phyloP scores from a whole-genome alignment of 345 rosid species.

The Euphorbia pulcherrima region DNA sequence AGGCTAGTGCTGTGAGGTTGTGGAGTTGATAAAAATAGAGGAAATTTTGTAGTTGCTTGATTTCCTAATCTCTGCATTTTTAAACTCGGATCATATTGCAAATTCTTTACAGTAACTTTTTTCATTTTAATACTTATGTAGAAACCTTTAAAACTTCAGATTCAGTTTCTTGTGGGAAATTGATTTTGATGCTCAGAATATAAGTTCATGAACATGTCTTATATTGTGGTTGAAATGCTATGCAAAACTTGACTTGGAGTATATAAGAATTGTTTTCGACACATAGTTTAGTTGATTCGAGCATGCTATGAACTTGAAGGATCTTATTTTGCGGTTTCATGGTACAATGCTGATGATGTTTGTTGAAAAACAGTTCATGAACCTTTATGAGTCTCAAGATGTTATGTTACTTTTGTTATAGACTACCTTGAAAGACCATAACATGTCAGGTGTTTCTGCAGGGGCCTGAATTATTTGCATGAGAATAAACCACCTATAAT shows the following conservation, averaged over 20 bases:
- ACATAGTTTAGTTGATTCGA: background rate
- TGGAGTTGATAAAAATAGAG: background rate
- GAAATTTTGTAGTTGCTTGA: background rate
- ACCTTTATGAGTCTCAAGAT: background rate
- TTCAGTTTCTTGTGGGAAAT: background rate
- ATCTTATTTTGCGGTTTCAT: background rate
- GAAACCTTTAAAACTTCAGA: background rate
- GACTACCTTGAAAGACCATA: conserved; percentile 11
- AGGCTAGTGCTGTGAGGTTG: background rate
- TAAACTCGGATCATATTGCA: background rate
- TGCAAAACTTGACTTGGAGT: background rate
- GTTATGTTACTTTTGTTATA: background rate
- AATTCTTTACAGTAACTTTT: no score
- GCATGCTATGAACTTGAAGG: background rate
- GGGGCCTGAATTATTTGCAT: conserved; percentile 96
- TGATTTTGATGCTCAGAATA: background rate
- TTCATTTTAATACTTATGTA: background rate
- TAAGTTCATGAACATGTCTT: background rate
- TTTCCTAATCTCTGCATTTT: background rate
- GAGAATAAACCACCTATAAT: conserved; percentile 82
- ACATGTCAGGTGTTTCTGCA: conserved; percentile 27
- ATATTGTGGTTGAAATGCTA: background rate
- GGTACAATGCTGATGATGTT: background rate
- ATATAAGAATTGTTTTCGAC: background rate
- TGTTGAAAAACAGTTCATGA: background rate